phyloP scores from a whole-genome alignment of 2,329 filamentous ascomycete species.

The Calonectria leucothoes region DNA sequence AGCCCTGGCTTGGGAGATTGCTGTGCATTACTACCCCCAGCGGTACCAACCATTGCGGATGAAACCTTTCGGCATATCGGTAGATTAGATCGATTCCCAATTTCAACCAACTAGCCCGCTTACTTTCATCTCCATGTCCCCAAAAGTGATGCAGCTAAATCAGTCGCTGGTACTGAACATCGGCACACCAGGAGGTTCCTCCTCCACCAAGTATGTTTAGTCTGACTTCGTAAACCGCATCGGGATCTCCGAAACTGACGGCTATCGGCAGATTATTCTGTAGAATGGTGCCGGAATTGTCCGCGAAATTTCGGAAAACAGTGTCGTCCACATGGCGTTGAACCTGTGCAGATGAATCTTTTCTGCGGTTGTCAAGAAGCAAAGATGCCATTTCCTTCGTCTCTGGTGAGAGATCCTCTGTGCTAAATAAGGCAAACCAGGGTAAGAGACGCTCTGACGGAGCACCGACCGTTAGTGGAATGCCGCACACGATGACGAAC shows the following conservation, averaged over 20 bases:
- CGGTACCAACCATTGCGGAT: background rate
- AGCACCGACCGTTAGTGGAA: background rate
- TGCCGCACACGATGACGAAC: conserved; percentile 5
- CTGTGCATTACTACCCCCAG: background rate
- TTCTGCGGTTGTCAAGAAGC: background rate
- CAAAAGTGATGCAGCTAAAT: background rate
- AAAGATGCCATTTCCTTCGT: background rate
- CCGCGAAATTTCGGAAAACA: background rate
- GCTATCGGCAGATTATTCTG: background rate
- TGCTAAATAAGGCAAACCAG: conserved; percentile 2
- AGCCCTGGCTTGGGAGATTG: background rate
- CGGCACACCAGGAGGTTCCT: background rate
- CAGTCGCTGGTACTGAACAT: background rate
- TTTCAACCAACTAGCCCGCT: background rate
- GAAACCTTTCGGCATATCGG: background rate
- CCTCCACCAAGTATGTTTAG: background rate
- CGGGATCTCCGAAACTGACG: background rate
- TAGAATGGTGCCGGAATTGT: background rate
- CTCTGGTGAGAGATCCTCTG: background rate
- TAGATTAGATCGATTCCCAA: background rate
- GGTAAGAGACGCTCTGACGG: conserved; percentile 2
- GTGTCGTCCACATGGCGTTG: conserved; percentile 2
- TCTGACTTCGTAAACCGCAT: background rate
- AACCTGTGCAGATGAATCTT: background rate
- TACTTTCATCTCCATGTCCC: background rate